phyloP scores from a whole-genome alignment of 495 filamentous ascomycete species.

The Neurospora sp. region DNA sequence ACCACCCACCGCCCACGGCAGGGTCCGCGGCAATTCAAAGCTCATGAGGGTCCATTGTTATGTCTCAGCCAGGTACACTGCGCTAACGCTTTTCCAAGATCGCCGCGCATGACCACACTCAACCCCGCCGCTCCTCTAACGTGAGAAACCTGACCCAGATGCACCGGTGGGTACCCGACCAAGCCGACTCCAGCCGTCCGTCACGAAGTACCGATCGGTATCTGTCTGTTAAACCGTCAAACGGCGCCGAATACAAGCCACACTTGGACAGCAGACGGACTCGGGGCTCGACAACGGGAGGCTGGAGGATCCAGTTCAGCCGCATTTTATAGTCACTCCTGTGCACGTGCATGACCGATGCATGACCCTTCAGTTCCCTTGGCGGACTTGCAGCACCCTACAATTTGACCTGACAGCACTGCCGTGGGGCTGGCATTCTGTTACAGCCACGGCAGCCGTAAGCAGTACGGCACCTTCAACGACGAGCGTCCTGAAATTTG shows the following conservation, averaged over 20 bases:
- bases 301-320: background rate
- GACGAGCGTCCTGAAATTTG: background rate
- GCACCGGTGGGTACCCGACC: background rate
- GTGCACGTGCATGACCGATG: background rate
- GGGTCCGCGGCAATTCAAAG: background rate
- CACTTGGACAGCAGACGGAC: background rate
- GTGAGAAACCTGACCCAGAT: background rate
- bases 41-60: background rate
- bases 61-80: background rate
- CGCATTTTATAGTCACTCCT: background rate
- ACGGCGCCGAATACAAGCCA: background rate
- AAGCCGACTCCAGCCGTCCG: background rate
- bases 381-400: background rate
- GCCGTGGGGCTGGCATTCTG: background rate
- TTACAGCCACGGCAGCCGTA: background rate
- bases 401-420: background rate
- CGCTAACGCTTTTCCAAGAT: background rate
- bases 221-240: background rate
- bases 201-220: background rate
- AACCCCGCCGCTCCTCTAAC: background rate
- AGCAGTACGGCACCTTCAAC: background rate
- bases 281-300: background rate
- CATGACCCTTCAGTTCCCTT: no score
- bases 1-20: background rate
- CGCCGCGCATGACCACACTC: background rate